Conservation (phyloP, 257 asterid species). For the Plantago major region DNA sequence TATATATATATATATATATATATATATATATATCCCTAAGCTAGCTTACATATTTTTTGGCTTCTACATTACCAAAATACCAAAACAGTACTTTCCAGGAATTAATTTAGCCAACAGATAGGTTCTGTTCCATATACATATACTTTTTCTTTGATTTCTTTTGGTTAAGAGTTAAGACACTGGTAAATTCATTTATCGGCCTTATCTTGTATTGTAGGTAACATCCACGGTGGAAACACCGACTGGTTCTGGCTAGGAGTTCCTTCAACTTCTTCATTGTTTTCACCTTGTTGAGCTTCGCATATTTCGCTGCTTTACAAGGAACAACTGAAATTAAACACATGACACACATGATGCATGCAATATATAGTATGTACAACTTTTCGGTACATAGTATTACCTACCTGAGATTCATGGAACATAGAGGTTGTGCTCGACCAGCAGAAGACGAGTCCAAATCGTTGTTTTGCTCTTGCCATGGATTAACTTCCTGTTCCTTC, state of each 20-base stretch:
- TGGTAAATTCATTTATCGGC: no score
- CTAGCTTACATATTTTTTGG: not conserved
- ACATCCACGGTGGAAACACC: constrained; percentile 70
- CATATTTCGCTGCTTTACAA: constrained; percentile 37
- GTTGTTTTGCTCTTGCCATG: constrained; percentile 39
- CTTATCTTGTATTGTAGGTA: constrained; percentile 2
- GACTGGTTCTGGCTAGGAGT: constrained; percentile 31
- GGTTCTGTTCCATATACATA: no score
- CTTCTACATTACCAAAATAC: not conserved
- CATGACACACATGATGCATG: not conserved
- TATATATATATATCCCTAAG: not conserved
- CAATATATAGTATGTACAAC: not conserved
- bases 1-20: no score
- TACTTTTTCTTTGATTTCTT: no score
- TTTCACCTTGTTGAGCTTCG: constrained; percentile 23
- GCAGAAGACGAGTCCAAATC: constrained; percentile 37
- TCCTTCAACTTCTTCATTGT: constrained; percentile 38
- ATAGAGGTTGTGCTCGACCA: constrained; percentile 26
- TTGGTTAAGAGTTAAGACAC: no score
- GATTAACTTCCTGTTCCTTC: constrained; percentile 47
- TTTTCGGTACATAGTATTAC: not conserved
- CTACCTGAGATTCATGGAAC: constrained; percentile 46
- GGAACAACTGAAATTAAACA: not conserved
- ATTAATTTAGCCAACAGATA: no score
- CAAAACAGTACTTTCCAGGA: no score